Conservation (phyloP, 371 early-diverging fungal species). For the Encephalitozoon intestinalis region DNA sequence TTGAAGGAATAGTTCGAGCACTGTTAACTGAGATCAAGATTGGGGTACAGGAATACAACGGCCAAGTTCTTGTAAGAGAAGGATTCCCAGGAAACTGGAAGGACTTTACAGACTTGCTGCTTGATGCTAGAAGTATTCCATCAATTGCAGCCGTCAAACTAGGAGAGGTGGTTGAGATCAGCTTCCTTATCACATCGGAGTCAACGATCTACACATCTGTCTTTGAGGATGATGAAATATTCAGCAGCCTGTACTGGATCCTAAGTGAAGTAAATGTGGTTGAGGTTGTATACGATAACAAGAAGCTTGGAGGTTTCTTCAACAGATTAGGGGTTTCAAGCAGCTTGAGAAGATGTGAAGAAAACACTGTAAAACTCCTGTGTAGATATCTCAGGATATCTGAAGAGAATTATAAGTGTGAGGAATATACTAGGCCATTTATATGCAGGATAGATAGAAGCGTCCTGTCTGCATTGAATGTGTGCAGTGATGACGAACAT, state of each 20-base stretch:
- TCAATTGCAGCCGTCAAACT: constrained; percentile 37
- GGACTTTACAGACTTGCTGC: constrained; percentile 57
- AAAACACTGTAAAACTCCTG: constrained; percentile 9
- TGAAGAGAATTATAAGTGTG: constrained; percentile 8
- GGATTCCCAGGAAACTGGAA: constrained; percentile 58
- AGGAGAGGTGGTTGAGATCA: constrained; percentile 3
- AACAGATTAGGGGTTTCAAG: constrained; percentile 6
- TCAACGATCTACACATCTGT: constrained; percentile 5
- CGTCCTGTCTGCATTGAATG: constrained; percentile 4
- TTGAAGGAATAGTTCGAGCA: constrained; percentile 32
- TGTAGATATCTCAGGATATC: constrained; percentile 28
- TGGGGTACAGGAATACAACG: constrained; percentile 57
- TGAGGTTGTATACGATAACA: constrained; percentile 55
- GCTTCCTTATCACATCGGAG: constrained; percentile 31
- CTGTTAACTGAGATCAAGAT: constrained; percentile 7
- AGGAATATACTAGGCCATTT: constrained; percentile 7
- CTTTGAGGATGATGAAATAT: constrained; percentile 60
- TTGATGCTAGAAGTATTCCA: constrained; percentile 30
- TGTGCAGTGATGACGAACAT: constrained; percentile 21
- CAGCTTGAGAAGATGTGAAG: constrained; percentile 12
- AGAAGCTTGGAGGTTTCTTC: neutral
- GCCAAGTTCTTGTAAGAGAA: constrained; percentile 25
- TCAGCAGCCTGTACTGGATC: constrained; percentile 46
- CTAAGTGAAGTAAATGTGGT: constrained; percentile 49
- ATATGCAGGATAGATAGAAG: neutral